Evolutionary conservation across 495 filamentous ascomycete genomes (phyloP).

Genomic region (Pyronema domesticum): DNA sequence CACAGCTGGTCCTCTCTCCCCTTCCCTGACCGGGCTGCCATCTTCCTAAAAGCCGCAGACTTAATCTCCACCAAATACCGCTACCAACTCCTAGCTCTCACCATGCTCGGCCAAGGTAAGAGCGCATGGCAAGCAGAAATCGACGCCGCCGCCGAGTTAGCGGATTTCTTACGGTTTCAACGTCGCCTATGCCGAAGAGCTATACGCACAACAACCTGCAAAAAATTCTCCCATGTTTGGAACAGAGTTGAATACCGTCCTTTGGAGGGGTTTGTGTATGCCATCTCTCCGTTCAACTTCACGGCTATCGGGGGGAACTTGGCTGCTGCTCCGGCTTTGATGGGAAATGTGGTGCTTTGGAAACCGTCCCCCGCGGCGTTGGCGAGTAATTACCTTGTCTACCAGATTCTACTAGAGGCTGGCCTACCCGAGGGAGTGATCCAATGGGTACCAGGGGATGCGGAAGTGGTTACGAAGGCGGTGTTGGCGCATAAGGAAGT

Average conservation of each 20-base stretch:
- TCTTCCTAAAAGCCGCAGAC: conserved; percentile 88
- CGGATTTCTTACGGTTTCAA: conserved; percentile 87
- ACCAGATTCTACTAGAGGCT: conserved; percentile 75
- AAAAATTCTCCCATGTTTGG: conserved; percentile 63
- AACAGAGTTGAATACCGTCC: conserved; percentile 70
- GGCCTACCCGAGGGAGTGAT: conserved; percentile 65
- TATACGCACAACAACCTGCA: conserved; percentile 66
- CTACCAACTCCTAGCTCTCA: conserved; percentile 82
- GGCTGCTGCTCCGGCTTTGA: conserved; percentile 49
- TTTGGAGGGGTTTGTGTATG: conserved; percentile 75
- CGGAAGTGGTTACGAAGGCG: conserved; percentile 50
- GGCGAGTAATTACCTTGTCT: conserved; percentile 53
- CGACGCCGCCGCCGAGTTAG: conserved; percentile 78
- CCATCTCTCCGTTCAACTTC: conserved; percentile 78
- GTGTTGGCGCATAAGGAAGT: conserved; percentile 53
- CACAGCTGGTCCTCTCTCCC: conserved; percentile 61
- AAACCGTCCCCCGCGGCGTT: conserved; percentile 69
- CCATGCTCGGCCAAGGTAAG: conserved; percentile 88
- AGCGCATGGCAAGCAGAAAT: conserved; percentile 96
- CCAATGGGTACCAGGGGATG: conserved; percentile 67
- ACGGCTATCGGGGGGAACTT: conserved; percentile 72
- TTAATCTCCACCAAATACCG: conserved; percentile 76
- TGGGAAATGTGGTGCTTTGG: conserved; percentile 81
- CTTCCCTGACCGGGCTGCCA: conserved; percentile 75
- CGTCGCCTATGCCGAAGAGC: conserved; percentile 70